phyloP scores from a whole-genome alignment of 768 basidiomycete species.

The Lentinus brumalis region DNA sequence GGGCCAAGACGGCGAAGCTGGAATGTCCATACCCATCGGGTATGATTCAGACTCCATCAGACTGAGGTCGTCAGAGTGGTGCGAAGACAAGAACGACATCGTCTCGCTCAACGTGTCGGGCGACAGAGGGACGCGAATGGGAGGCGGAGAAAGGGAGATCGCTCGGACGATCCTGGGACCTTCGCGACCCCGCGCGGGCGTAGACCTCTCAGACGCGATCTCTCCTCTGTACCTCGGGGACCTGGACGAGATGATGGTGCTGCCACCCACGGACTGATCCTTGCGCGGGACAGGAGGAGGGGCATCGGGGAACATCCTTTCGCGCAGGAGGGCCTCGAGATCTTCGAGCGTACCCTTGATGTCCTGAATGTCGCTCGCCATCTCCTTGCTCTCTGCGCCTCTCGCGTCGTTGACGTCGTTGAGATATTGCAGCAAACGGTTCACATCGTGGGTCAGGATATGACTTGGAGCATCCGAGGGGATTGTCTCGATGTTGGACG shows the following conservation, averaged over 20 bases:
- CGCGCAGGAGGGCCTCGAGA: constrained; percentile 22
- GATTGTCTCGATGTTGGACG: constrained; percentile 46
- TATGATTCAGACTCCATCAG: constrained; percentile 43
- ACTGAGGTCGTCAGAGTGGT: constrained; percentile 74
- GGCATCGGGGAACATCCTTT: constrained; percentile 18
- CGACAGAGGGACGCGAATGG: constrained; percentile 40
- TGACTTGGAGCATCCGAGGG: constrained; percentile 43
- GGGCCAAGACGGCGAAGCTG: constrained; percentile 40
- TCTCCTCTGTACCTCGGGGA: not conserved
- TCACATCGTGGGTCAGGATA: constrained; percentile 52
- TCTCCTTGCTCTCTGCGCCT: constrained; percentile 62
- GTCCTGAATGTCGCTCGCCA: constrained; percentile 67
- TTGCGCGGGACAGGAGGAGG: constrained; percentile 34
- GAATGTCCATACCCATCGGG: constrained; percentile 23
- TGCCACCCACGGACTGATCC: constrained; percentile 50
- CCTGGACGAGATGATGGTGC: constrained; percentile 37
- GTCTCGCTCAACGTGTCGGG: constrained; percentile 34
- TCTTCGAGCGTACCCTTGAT: constrained; percentile 71
- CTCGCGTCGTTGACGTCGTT: constrained; percentile 67
- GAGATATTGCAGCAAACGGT: constrained; percentile 52
- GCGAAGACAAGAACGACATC: constrained; percentile 54
- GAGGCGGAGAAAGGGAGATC: constrained; percentile 48
- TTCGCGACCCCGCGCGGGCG: constrained; percentile 20
- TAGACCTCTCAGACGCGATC: constrained; percentile 9
- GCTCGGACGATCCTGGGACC: constrained; percentile 21